A percentile compares a stretch with the other conserved stretches of the same genome.
Conservation (phyloP, 202 grass and related monocot genomes). For the Tripidium arundinaceum region DNA sequence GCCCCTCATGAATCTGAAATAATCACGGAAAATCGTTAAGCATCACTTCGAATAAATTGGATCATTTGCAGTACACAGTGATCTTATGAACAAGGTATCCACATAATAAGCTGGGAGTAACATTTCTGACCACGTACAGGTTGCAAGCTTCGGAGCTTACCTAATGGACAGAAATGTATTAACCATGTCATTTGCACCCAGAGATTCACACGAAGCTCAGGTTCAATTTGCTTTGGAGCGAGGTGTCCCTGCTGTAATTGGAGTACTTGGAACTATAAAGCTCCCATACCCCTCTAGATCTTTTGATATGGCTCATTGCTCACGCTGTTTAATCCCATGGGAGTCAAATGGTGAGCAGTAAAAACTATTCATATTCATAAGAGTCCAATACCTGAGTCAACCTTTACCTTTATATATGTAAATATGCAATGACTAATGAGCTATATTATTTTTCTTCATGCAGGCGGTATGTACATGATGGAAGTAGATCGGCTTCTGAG, state of each 20-base stretch:
- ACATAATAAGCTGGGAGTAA: constrained; percentile 17
- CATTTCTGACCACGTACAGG: constrained; percentile 37
- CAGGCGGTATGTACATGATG: constrained; percentile 93
- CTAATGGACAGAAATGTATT: constrained; percentile 79
- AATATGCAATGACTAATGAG: not conserved
- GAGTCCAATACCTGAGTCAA: not conserved
- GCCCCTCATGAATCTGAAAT: constrained; percentile 76
- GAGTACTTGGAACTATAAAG: constrained; percentile 78
- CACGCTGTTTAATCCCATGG: constrained; percentile 82
- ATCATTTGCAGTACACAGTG: not conserved
- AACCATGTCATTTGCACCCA: constrained; percentile 94
- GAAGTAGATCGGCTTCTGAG: constrained; percentile 86
- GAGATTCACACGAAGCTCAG: constrained; percentile 68
- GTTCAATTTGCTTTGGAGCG: constrained; percentile 89
- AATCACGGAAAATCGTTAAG: constrained; percentile 6
- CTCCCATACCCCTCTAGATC: constrained; percentile 80
- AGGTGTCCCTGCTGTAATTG: constrained; percentile 89
- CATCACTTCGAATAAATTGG: not conserved
- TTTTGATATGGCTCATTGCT: constrained; percentile 96
- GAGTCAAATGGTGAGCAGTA: constrained; percentile 65
- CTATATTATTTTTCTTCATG: constrained; percentile 25
- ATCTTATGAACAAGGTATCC: not conserved
- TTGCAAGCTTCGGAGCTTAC: constrained; percentile 90
- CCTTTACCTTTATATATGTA: constrained; percentile 10
- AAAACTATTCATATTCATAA: constrained; percentile 5